Base-by-base conservation (phyloP, 2,329 filamentous ascomycete genomes). In the Coniella lustricola region DNA sequence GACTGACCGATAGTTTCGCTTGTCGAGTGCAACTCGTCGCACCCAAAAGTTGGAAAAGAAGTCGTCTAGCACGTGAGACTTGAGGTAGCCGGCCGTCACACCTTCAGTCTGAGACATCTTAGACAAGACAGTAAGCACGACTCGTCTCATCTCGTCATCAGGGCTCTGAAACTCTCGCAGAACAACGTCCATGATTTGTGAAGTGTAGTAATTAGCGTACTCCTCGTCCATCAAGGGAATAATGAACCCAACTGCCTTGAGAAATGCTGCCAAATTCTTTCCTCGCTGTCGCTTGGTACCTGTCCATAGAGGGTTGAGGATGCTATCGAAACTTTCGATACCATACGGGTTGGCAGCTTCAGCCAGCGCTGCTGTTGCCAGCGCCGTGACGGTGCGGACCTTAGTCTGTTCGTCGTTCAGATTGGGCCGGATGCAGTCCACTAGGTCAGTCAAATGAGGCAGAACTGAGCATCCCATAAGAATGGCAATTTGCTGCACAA, bases 11-110 rank as follows among this genome's bases (percentile, higher is more conserved):
- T 97, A 98, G 71, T 97, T 98, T 56, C 93, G 84, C 72, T 95
- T 95, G 67, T 98, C 93, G 49, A 98, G 72, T 7, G 93, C 93
- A 89, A 98, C 97, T 49, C 93, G 79, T 54, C 93, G 79, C 35
- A 97, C 90, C 93, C 93, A 98, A 71, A 98, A 98, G 62, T 86
- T 90, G 73, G 96, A 96, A 75, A 98, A 98, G 64, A 98, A 98
- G 53, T 97, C 93, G 56, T 88, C 84, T 34, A 98, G 75, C 7
- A 98, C 90, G 54, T 95, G 86, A 62, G 97, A 90, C 67, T 96
- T 97, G 35, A 98, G 77, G 62, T 97, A 98, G 34, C 84, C 86
- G 32, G 90, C 87, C 31, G 93, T 97, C 22, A 98, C 93, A 69
- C 93, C 93, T 62, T 95, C 87, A 2, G 91, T 97, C 57, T 85